Evolutionary conservation across 371 early-diverging fungal genomes (phyloP).

Genomic region (Caulochytrium protostelioides): DNA sequence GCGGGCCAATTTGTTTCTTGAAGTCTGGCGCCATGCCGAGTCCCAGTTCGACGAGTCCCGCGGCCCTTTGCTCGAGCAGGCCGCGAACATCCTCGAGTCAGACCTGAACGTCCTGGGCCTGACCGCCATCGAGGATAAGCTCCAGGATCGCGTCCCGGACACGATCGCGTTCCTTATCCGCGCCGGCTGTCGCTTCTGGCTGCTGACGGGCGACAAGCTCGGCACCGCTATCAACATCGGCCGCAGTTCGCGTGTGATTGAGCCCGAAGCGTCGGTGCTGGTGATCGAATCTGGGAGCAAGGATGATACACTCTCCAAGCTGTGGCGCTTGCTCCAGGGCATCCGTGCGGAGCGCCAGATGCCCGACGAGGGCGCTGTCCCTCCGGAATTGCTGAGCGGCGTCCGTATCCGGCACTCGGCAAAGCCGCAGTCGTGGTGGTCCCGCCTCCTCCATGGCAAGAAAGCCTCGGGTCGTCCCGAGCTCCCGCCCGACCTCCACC

Average conservation of each 20-base stretch:
- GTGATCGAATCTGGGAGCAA: slow-evolving; percentile 7
- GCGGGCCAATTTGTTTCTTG: slow-evolving; percentile 11
- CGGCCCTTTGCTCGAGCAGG: slow-evolving; percentile 10
- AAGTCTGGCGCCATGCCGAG: too few relatives aligned
- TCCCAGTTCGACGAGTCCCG: slow-evolving; percentile 13
- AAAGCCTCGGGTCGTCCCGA: too few relatives aligned
- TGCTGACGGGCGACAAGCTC: slow-evolving; percentile 43
- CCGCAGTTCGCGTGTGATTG: slow-evolving; percentile 19
- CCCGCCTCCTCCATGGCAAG: too few relatives aligned
- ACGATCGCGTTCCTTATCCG: slow-evolving; percentile 25
- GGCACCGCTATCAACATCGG: slow-evolving; percentile 51
- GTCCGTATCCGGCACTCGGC: too few relatives aligned
- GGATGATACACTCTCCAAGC: too few relatives aligned
- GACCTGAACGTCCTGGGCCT: slow-evolving; percentile 24
- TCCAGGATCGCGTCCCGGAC: slow-evolving; percentile 36
- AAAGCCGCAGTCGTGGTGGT: too few relatives aligned
- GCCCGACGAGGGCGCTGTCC: too few relatives aligned
- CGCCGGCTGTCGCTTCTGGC: slow-evolving; percentile 19
- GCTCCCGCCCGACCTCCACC: too few relatives aligned
- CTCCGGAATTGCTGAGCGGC: too few relatives aligned
- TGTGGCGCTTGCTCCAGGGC: too few relatives aligned
- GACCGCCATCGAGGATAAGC: slow-evolving; percentile 43
- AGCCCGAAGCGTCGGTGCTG: slow-evolving; percentile 11
- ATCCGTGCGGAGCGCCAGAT: neutral
- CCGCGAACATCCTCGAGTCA: slow-evolving; percentile 15